A percentile compares a stretch with the other conserved stretches of the same genome.
Evolutionary conservation across 176 grass and related monocot species (phyloP).

Genomic region (Carex parvula): DNA sequence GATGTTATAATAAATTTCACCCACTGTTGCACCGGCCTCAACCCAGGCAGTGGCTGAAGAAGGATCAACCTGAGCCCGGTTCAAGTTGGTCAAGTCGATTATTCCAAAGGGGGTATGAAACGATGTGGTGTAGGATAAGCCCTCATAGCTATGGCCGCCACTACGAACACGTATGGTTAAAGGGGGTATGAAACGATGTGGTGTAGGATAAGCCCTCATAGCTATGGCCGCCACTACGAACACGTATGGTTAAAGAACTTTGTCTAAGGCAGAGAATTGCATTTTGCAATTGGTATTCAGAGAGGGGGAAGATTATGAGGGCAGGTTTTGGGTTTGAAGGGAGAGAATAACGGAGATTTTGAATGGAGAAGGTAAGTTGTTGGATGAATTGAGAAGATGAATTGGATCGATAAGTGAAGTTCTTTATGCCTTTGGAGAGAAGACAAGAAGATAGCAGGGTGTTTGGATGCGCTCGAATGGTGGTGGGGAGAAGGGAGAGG

Average conservation of each 20-base stretch:
- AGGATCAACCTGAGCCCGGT: slow-evolving; percentile 34
- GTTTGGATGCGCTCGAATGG: background rate
- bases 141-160: no score
- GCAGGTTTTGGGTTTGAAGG: slow-evolving; percentile 29
- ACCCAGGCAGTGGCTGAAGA: slow-evolving; percentile 36
- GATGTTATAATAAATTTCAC: slow-evolving; percentile 54
- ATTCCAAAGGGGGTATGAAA: no score
- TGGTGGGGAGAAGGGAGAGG: slow-evolving; percentile 6
- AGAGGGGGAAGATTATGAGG: slow-evolving; percentile 38
- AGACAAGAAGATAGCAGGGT: slow-evolving; percentile 49
- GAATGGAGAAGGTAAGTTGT: slow-evolving; percentile 55
- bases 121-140: no score
- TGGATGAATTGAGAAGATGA: slow-evolving; percentile 24
- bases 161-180: no score
- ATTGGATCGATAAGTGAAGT: slow-evolving; percentile 41
- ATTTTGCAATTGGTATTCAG: slow-evolving; percentile 25
- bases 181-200: slow-evolving; percentile 27
- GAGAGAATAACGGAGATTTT: slow-evolving; percentile 46
- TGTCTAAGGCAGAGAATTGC: slow-evolving; percentile 22
- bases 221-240: slow-evolving; percentile 67
- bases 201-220: slow-evolving; percentile 78
- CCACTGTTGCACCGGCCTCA: slow-evolving; percentile 53
- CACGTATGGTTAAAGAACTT: slow-evolving; percentile 41
- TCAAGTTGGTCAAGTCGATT: slow-evolving; percentile 50
- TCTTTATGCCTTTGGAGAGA: slow-evolving; percentile 31